phyloP scores from a whole-genome alignment of 495 filamentous ascomycete species.

The Penicillium desertorum region DNA sequence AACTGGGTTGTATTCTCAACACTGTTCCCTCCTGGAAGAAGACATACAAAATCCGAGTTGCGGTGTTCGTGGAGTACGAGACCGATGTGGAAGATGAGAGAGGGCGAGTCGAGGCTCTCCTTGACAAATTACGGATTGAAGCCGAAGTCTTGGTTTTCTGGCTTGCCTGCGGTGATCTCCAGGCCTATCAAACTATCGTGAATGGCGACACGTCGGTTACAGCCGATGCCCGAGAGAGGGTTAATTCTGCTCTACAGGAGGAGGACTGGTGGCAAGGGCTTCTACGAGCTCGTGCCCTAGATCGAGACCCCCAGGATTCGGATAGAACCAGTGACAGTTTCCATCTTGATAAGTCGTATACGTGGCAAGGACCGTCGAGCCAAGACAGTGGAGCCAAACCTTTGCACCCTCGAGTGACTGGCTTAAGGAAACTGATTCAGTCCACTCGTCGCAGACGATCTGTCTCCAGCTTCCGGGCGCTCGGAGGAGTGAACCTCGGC shows the following conservation, averaged over 20 bases:
- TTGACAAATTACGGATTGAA: slow-evolving; percentile 79
- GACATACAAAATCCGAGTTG: slow-evolving; percentile 68
- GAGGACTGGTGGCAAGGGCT: slow-evolving; percentile 85
- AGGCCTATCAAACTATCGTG: slow-evolving; percentile 75
- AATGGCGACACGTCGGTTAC: slow-evolving; percentile 56
- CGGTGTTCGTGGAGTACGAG: slow-evolving; percentile 89
- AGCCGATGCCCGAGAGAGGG: slow-evolving; percentile 48
- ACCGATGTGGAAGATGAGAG: slow-evolving; percentile 78
- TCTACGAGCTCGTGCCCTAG: slow-evolving; percentile 53
- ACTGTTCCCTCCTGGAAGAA: slow-evolving; percentile 84
- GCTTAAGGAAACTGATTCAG: slow-evolving; percentile 50
- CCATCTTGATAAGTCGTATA: slow-evolving; percentile 31
- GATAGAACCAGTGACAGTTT: slow-evolving; percentile 19
- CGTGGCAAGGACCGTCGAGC: slow-evolving; percentile 57
- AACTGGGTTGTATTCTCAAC: slow-evolving; percentile 79
- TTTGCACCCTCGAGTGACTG: slow-evolving; percentile 43
- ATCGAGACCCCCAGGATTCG: slow-evolving; percentile 20
- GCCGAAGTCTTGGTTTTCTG: slow-evolving; percentile 79
- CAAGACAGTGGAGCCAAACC: slow-evolving; percentile 50
- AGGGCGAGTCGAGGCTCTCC: slow-evolving; percentile 66
- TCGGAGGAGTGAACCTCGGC: slow-evolving; percentile 64
- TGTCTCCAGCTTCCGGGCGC: slow-evolving; percentile 60
- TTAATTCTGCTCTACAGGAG: slow-evolving; percentile 60
- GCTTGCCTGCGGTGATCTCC: slow-evolving; percentile 70
- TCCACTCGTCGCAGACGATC: slow-evolving; percentile 57